Evolutionary conservation across 139 green algal genomes (phyloP).

Genomic region (Picochlorum costavermella): DNA sequence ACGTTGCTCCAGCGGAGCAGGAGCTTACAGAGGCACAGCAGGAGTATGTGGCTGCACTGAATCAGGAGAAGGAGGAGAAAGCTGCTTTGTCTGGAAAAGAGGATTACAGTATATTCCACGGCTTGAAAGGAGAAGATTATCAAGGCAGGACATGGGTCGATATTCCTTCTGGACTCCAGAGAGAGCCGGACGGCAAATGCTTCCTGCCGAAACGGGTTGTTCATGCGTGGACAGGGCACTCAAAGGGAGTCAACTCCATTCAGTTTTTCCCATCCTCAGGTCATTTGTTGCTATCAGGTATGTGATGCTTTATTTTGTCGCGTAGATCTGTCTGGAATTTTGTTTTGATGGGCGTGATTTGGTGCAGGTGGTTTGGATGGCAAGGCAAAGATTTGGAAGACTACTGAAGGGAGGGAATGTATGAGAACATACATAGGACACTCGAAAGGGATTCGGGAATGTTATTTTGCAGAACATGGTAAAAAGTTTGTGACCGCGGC

Average conservation of each 20-base stretch:
- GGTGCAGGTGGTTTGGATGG: constrained; percentile 72
- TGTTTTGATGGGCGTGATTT: too few relatives aligned
- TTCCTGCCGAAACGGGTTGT: constrained; percentile 90
- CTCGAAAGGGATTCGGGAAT: constrained; percentile 87
- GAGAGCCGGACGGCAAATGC: constrained; percentile 49
- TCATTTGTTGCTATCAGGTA: constrained; percentile 82
- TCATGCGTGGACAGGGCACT: constrained; percentile 89
- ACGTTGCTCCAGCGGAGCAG: constrained; percentile 36
- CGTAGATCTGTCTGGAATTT: too few relatives aligned
- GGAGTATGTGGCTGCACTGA: constrained; percentile 11
- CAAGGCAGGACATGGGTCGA: constrained; percentile 67
- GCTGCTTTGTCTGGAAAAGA: constrained; percentile 34
- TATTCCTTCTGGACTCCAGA: constrained; percentile 44
- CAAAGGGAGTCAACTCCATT: constrained; percentile 86
- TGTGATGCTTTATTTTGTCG: too few relatives aligned
- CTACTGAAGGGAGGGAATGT: constrained; percentile 70
- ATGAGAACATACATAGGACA: constrained; percentile 96
- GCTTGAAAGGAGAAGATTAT: constrained; percentile 70
- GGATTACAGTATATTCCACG: constrained; percentile 63
- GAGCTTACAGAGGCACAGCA: constrained; percentile 84
- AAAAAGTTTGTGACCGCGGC: constrained; percentile 71
- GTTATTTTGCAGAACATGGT: constrained; percentile 86
- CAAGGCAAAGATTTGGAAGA: constrained; percentile 98
- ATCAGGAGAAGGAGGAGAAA: constrained; percentile 45
- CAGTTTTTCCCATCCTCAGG: constrained; percentile 85